Base-by-base conservation (phyloP, 2,329 filamentous ascomycete species). In the Fusarium decemcellulare region DNA sequence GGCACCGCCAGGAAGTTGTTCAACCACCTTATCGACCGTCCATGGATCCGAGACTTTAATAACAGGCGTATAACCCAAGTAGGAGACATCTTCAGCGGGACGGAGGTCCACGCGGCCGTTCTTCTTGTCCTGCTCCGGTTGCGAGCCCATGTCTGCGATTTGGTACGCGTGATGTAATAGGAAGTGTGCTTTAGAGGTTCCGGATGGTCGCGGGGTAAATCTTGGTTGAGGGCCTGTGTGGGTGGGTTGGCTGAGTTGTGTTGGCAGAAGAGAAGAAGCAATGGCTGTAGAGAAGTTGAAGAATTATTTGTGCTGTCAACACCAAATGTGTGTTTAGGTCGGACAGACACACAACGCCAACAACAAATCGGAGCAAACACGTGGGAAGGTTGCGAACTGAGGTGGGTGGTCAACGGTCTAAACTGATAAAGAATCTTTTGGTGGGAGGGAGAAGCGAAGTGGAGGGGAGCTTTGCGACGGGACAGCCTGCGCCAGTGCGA, bases 21-120 rank as follows among this genome's bases (percentile, higher is more conserved):
- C 84, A 30, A 96, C 85, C 32, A 93, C 93, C 70, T 87, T 86
- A 56, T 87, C 83, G 6, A 89, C 86, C 0, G 83, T 81, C 88
- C 88, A 91, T 44, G 82, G 77, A 9, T 80, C 86, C 4, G 80
- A 75, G 23, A 88, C 76, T 61, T 83, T 78, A 53, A 80, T 72
- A 37, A 75, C 74, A 14, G 78, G 79, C 3, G 78, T 80, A 63
- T 76, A 81, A 29, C 80, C 79, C 29, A 82, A 58, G 30, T 78
- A 75, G 75, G 63, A 18, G 23, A 53, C 23, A n/a, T 40, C 50
- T 55, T 68, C 30, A 63, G 69, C 59, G 8, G 63, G 18, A 12
- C 39, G 43, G 58, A 76, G 63, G 14, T 74, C 71, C 2, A 68
- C 59, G 18, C 61, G 70, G 32, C 54, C 65, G 44, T 65, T 65